Percentiles rank a stretch among this genome's conserved stretches.
These are phyloP conservation scores for Crassisporium funariophilum DNA, from an alignment of 768 basidiomycete species.

Conservation along the genomic window DNA sequence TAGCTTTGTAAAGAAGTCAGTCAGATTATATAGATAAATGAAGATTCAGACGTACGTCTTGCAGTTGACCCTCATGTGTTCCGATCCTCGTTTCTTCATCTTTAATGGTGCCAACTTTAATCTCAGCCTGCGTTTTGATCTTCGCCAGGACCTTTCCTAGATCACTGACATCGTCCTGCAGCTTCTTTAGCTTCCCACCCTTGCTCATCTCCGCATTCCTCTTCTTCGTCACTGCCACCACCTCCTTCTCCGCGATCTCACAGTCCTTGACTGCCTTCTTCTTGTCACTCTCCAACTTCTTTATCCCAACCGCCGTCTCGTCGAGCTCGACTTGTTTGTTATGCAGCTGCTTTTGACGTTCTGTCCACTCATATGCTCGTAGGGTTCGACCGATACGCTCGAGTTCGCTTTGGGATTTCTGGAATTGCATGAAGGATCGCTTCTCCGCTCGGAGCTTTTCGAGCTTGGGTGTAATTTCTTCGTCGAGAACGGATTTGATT, in stretches of 20 bases:
- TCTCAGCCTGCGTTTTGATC: conserved; percentile 81
- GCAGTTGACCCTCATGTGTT: conserved; percentile 53
- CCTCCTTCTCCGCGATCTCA: conserved; percentile 67
- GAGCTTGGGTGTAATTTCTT: conserved; percentile 94
- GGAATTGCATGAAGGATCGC: conserved; percentile 83
- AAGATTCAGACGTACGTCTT: conserved; percentile 50
- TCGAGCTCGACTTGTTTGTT: conserved; percentile 60
- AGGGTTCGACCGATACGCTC: conserved; percentile 82
- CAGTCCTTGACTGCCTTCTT: conserved; percentile 55
- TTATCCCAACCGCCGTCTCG: conserved; percentile 50
- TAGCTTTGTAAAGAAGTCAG: conserved; percentile 45
- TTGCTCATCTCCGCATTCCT: conserved; percentile 89
- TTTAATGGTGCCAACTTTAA: conserved; percentile 70
- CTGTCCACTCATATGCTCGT: conserved; percentile 88
- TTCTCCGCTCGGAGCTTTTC: conserved; percentile 91
- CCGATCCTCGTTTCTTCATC: conserved; percentile 73
- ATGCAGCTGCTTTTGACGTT: conserved; percentile 51
- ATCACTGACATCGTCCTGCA: conserved; percentile 79
- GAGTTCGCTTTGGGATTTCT: conserved; percentile 86
- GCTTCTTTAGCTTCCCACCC: conserved; percentile 86
- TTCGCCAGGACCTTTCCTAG: conserved; percentile 83
- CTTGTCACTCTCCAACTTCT: conserved; percentile 46
- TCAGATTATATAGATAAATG: not conserved
- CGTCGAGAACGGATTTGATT: conserved; percentile 72
- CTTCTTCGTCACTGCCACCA: conserved; percentile 66